phyloP scores from a whole-genome alignment of 2,329 filamentous ascomycete species.

The Arthroderma sp. region DNA sequence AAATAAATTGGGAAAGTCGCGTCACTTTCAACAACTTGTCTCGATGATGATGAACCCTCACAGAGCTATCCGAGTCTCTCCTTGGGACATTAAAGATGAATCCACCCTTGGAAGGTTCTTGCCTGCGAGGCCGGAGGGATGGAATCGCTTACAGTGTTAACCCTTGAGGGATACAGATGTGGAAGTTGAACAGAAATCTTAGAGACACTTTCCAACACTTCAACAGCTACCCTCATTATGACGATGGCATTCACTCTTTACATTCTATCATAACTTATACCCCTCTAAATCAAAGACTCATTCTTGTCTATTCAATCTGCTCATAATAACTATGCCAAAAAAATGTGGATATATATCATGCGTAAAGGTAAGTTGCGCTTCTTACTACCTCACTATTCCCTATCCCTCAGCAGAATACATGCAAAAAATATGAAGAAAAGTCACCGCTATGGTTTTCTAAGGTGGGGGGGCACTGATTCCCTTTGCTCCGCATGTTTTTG shows the following conservation, averaged over 20 bases:
- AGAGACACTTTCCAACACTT: constrained; percentile 31
- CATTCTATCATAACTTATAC: too few relatives aligned
- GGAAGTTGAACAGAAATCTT: constrained; percentile 38
- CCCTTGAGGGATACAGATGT: constrained; percentile 24
- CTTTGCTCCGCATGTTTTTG: constrained; percentile 16
- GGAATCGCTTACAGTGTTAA: constrained; percentile 21
- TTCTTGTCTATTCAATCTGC: not conserved
- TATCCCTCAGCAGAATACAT: not conserved
- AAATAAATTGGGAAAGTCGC: not conserved
- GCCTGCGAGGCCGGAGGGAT: constrained; percentile 23
- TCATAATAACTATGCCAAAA: not conserved
- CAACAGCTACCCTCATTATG: not conserved
- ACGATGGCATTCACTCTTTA: not conserved
- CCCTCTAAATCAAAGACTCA: too few relatives aligned
- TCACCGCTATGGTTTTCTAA: not conserved
- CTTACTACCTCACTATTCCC: not conserved
- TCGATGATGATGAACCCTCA: constrained; percentile 32
- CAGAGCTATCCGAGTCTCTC: constrained; percentile 24
- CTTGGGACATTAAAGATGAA: constrained; percentile 23
- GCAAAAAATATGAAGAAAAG: not conserved
- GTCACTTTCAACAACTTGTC: constrained; percentile 14
- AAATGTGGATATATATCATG: too few relatives aligned
- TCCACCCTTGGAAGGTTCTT: constrained; percentile 24
- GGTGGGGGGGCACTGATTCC: constrained; percentile 1
- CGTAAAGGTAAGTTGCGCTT: not conserved